Percentiles rank a stretch among this genome's conserved stretches.
These are phyloP conservation scores for Mortierella sp. DNA, from an alignment of 371 early-diverging fungal genomes.

Conservation along the genomic window DNA sequence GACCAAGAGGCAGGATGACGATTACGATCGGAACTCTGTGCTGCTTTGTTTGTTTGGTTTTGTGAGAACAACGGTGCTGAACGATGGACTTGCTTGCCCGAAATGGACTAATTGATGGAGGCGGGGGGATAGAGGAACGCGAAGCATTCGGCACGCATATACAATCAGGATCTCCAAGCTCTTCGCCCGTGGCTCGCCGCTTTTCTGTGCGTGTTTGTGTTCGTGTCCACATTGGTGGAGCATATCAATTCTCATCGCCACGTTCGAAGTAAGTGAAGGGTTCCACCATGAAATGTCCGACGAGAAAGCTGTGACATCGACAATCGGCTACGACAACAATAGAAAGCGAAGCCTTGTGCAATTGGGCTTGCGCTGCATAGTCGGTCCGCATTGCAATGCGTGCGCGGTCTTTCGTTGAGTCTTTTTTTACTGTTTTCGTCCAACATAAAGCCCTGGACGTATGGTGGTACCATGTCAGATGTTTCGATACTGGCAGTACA, in stretches of 20 bases:
- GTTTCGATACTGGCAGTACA: not conserved
- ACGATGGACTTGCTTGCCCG: slow-evolving; percentile 13
- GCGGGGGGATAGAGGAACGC: not conserved
- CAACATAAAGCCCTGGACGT: not conserved
- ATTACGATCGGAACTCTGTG: slow-evolving; percentile 1
- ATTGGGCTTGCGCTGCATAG: no score
- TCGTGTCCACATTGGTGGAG: no score
- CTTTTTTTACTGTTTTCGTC: no score
- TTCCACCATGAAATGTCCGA: no score
- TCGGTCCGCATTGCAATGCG: no score
- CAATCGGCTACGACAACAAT: no score
- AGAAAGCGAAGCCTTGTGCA: no score
- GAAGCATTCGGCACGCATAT: not conserved
- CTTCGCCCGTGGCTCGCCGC: no score
- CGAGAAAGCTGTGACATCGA: no score
- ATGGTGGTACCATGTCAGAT: slow-evolving; percentile 8
- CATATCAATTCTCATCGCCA: no score
- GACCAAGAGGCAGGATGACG: slow-evolving; percentile 1
- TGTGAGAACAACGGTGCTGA: slow-evolving; percentile 1
- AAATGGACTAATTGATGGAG: slow-evolving; percentile 18
- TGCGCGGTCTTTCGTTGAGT: not conserved
- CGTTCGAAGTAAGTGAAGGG: no score
- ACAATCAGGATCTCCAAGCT: not conserved
- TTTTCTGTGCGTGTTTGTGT: no score
- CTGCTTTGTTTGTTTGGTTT: slow-evolving; percentile 8